A percentile compares a stretch with the other conserved stretches of the same genome.
phyloP scores from a whole-genome alignment of 345 rosid genomes.

The Acer negundo region DNA sequence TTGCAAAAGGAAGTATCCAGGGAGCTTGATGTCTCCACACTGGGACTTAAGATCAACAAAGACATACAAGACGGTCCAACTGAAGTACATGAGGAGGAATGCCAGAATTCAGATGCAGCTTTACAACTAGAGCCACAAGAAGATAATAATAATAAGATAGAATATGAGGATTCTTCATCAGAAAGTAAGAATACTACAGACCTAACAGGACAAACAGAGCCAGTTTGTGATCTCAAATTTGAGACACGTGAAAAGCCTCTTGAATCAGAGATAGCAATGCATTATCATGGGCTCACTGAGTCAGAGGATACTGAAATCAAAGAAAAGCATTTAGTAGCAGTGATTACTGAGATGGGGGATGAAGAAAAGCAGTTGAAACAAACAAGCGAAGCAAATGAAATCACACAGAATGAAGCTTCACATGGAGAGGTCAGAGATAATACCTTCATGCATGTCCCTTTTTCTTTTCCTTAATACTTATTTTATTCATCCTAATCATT shows the following conservation, averaged over 20 bases:
- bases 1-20: conserved; percentile 27
- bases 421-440: conserved; percentile 31
- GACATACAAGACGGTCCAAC: conserved; percentile 16
- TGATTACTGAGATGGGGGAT: conserved; percentile 9
- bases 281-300: conserved; percentile 7
- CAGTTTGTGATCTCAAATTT: background rate
- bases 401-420: conserved; percentile 32
- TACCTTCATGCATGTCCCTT: conserved; percentile 3
- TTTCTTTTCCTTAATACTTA: background rate
- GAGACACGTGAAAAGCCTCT: conserved; percentile 24
- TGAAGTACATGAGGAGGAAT: conserved; percentile 21
- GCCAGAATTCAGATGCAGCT: conserved; percentile 1
- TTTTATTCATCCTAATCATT: background rate
- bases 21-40: conserved; percentile 23
- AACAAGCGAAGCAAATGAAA: conserved; percentile 27
- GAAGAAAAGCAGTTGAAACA: conserved; percentile 20
- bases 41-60: conserved; percentile 8
- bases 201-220: conserved; percentile 7
- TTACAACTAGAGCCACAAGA: conserved; percentile 11
- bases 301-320: conserved; percentile 23
- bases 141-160: conserved; percentile 13
- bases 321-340: conserved; percentile 24
- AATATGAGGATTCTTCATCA: conserved; percentile 7
- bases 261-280: conserved; percentile 10
- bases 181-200: conserved; percentile 22